phyloP scores from a whole-genome alignment of 2,329 filamentous ascomycete species.

The Colletotrichum cordylinicola region DNA sequence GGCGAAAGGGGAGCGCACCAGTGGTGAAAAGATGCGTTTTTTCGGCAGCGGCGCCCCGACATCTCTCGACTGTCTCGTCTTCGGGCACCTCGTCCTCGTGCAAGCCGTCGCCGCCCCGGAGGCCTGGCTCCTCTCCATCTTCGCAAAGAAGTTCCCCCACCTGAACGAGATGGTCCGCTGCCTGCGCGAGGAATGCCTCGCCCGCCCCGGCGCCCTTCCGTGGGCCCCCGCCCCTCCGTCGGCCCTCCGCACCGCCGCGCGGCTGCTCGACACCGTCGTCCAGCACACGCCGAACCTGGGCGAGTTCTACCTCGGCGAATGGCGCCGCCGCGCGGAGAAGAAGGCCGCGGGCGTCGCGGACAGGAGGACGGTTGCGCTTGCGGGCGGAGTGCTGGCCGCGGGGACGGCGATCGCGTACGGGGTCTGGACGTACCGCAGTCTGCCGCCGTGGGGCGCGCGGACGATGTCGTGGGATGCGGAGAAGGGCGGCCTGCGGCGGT shows the following conservation, averaged over 20 bases:
- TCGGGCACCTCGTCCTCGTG: conserved; percentile 82
- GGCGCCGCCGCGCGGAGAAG: conserved; percentile 40
- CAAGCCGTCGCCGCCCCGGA: conserved; percentile 54
- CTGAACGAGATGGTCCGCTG: conserved; percentile 35
- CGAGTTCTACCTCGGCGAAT: conserved; percentile 39
- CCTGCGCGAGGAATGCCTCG: conserved; percentile 29
- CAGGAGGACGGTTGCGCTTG: conserved; percentile 34
- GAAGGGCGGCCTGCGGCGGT: conserved; percentile 41
- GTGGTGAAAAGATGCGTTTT: conserved; percentile 28
- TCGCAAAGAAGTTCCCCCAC: conserved; percentile 29
- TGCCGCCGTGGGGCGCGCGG: conserved; percentile 51
- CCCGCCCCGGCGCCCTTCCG: conserved; percentile 28
- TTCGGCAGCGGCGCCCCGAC: conserved; percentile 47
- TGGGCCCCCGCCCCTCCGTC: conserved; percentile 27
- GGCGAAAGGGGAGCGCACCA: conserved; percentile 29
- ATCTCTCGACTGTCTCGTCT: conserved; percentile 78
- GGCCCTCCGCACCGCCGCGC: conserved; percentile 28
- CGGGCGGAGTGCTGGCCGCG: conserved; percentile 38
- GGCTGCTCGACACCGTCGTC: conserved; percentile 39
- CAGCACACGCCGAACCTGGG: conserved; percentile 40
- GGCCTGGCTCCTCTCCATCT: conserved; percentile 42
- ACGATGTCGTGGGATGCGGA: conserved; percentile 47
- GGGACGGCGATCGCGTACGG: conserved; percentile 45
- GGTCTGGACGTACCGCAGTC: conserved; percentile 42
- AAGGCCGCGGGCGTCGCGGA: conserved; percentile 30